Percentiles rank a stretch among this genome's conserved stretches.
phyloP scores from a whole-genome alignment of 192 early-diverging fungal species.

The Rhizoclosmatium sp. region DNA sequence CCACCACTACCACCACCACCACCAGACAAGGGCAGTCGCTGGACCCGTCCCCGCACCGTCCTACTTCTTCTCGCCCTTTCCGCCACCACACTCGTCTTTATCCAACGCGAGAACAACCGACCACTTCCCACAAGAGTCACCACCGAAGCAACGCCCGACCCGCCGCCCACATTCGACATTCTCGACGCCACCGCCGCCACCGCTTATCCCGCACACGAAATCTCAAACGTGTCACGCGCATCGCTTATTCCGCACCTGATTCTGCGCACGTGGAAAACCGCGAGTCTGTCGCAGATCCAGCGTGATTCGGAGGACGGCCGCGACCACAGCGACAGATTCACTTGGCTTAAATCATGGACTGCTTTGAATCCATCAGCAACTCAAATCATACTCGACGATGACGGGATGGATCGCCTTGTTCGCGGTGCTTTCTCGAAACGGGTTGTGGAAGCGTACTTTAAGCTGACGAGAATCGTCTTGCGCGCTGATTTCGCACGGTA shows the following conservation, averaged over 20 bases:
- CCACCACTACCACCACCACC: no score
- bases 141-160: neutral
- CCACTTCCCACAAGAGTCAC: neutral
- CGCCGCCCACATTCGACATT: neutral
- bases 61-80: no score
- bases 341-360: slow-evolving; percentile 23
- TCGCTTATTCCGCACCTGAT: slow-evolving; percentile 22
- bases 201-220: neutral
- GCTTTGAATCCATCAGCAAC: slow-evolving; percentile 22
- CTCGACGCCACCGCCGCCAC: neutral
- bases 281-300: neutral
- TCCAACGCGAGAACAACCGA: no score
- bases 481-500: slow-evolving; percentile 39
- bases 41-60: no score
- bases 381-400: slow-evolving; percentile 25
- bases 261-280: slow-evolving; percentile 32
- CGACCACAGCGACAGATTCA: slow-evolving; percentile 24
- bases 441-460: slow-evolving; percentile 36
- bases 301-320: neutral
- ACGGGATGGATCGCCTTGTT: slow-evolving; percentile 34
- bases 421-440: slow-evolving; percentile 34
- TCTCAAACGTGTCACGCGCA: slow-evolving; percentile 22
- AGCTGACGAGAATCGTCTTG: slow-evolving; percentile 26
- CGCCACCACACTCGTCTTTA: neutral
- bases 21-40: no score